Base-by-base conservation (phyloP, 306 rosid genomes). In the Sechiopsis laciniata region DNA sequence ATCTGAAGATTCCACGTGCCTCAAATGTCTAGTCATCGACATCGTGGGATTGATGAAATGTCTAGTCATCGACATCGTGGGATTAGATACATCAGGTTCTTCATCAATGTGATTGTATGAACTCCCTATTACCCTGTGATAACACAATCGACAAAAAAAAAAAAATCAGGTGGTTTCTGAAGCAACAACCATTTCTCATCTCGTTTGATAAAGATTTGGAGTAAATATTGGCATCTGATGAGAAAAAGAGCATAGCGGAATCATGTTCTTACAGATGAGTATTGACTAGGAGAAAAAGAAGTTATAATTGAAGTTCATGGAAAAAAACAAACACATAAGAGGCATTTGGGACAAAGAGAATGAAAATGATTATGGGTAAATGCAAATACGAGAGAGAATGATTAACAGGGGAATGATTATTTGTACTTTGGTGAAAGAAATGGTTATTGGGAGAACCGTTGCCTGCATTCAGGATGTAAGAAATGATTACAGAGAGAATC, bases 111-210 rank as follows among this genome's bases (percentile, higher is more conserved):
- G 19, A 55, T 72, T 55, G 57, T 42, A 37, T 56, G 51, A 57
- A 72, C 52, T 72, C 48, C 40, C 40, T 17, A 73, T 55, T 73
- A 73, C 55, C 76, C 76, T 73, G 76, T 42, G 9, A 73, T 9
- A 14, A 56, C 74, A 69, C 74, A 69, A 45, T 24, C 7, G 13
- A 62, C 6, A 62, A 16, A 40, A 26, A 0, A 16, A 53, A 0
- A 72, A 3, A 68, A 2, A 55, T 14, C 74, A 70, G 45, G 45
- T 50, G 37, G 56, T 67, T 67, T 66, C 55, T 66, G 10, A 66
- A 8, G 15, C 3, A 64, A 64, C 3, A 64, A 64, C 71, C 52
- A 64, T 65, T 19, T 66, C 55, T 45, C 13, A 20, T 45, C 55
- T 66, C 16, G 2, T 42, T 66, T 66, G 72, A 45, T 10, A 45